Conservation (phyloP, 2,329 filamentous ascomycete species). For the Myriangium duriaei region DNA sequence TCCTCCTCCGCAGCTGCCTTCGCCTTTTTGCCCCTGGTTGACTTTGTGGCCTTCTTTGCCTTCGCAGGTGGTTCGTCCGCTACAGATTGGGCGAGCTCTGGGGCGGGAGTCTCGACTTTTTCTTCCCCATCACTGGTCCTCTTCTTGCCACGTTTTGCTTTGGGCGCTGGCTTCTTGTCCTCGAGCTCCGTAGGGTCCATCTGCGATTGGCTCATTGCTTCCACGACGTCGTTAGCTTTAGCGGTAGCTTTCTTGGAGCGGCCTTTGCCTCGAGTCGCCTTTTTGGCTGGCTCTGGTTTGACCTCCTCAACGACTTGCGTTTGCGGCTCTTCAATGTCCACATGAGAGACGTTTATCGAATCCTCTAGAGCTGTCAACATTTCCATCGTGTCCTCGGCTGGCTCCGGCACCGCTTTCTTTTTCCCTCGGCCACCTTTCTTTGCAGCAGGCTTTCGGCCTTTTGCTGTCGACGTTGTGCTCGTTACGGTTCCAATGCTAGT, state of each 20-base stretch:
- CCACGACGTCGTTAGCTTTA: constrained; percentile 9
- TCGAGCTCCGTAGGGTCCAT: constrained; percentile 20
- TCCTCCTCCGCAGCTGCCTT: constrained; percentile 10
- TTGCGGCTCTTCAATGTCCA: constrained; percentile 1
- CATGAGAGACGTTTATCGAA: constrained; percentile 1
- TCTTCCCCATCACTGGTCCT: constrained; percentile 25
- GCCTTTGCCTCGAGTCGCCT: constrained; percentile 9
- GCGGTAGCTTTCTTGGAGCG: constrained; percentile 10
- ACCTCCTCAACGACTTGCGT: constrained; percentile 13
- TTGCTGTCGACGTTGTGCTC: constrained; percentile 27
- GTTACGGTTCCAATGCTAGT: constrained; percentile 40
- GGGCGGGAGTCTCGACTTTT: constrained; percentile 3
- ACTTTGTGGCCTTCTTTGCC: constrained; percentile 14
- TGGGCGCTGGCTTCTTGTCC: constrained; percentile 17
- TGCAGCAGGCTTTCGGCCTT: constrained; percentile 20
- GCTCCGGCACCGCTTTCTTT: constrained; percentile 14
- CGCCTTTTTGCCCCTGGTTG: constrained; percentile 14
- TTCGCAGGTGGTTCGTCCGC: constrained; percentile 7
- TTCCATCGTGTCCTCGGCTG: constrained; percentile 8
- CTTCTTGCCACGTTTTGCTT: constrained; percentile 23
- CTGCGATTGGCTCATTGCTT: constrained; percentile 19
- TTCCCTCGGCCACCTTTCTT: constrained; percentile 29
- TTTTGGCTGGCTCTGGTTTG: constrained; percentile 12
- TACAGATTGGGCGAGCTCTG: background rate
- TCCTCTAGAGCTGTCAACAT: constrained; percentile 5